phyloP scores from a whole-genome alignment of 202 grass and related monocot species.

The Schoenoplectus triqueter region DNA sequence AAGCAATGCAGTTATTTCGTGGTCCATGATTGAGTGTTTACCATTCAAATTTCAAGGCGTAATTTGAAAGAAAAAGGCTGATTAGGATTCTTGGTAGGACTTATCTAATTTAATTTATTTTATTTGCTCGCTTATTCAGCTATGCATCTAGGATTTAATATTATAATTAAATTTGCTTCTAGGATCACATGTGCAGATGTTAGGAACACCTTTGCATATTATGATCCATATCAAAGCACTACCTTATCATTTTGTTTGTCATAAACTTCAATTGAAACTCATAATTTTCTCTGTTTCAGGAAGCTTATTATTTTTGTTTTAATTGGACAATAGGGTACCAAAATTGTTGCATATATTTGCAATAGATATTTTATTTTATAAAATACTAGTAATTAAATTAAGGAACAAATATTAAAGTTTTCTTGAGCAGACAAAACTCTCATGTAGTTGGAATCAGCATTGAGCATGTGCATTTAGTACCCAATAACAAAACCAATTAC shows the following conservation, averaged over 20 bases:
- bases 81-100: slow-evolving; percentile 21
- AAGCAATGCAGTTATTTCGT: slow-evolving; percentile 5
- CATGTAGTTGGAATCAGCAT: neutral
- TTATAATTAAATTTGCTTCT: neutral
- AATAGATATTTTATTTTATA: too few relatives aligned
- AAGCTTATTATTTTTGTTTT: slow-evolving; percentile 20
- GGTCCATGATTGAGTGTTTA: slow-evolving; percentile 1
- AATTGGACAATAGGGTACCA: neutral
- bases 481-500: too few relatives aligned
- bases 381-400: too few relatives aligned
- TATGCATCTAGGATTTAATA: slow-evolving; percentile 10
- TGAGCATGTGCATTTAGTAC: neutral
- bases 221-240: neutral
- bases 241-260: neutral
- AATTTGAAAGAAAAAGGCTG: slow-evolving; percentile 20
- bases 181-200: neutral
- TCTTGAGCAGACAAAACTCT: neutral
- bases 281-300: neutral
- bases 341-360: too few relatives aligned
- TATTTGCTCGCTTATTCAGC: neutral
- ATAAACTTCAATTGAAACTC: neutral
- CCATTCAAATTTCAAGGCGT: slow-evolving; percentile 8
- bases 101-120: slow-evolving; percentile 2
- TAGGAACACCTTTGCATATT: neutral
- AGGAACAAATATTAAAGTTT: neutral